These are phyloP conservation scores for Flammula alnicola DNA, from an alignment of 1,284 basidiomycete species.

Conservation along the genomic window DNA sequence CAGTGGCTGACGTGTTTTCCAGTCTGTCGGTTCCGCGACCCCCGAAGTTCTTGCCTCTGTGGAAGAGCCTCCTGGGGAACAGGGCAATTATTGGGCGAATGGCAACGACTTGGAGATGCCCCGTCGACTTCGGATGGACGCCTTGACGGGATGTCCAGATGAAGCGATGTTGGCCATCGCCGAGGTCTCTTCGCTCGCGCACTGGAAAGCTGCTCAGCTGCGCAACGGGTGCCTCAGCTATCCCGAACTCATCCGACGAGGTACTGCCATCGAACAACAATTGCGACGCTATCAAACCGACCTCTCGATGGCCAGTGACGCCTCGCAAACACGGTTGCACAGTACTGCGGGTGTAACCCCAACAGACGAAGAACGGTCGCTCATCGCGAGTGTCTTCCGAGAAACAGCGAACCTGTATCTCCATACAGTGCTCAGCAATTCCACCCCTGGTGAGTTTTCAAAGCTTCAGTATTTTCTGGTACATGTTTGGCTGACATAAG, in stretches of 20 bases:
- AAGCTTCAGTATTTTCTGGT: conserved; percentile 11
- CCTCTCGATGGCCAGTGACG: conserved; percentile 15
- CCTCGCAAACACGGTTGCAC: conserved; percentile 20
- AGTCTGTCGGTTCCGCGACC: conserved; percentile 62
- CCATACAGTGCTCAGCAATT: conserved; percentile 70
- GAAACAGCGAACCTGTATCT: conserved; percentile 73
- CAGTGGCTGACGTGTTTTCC: conserved; percentile 81
- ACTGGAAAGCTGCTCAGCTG: conserved; percentile 72
- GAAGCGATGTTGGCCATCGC: conserved; percentile 75
- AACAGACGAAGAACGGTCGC: conserved; percentile 47
- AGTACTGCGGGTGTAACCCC: conserved; percentile 33
- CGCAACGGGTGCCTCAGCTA: conserved; percentile 67
- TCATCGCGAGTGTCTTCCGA: conserved; percentile 64
- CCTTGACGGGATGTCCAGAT: conserved; percentile 75
- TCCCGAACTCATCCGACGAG: conserved; percentile 70
- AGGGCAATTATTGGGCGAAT: conserved; percentile 35
- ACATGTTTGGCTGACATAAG: conserved; percentile 16
- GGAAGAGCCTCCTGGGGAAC: conserved; percentile 59
- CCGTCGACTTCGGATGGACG: conserved; percentile 58
- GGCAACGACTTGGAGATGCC: conserved; percentile 31
- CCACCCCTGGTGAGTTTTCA: conserved; percentile 60
- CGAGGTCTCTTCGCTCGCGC: conserved; percentile 72
- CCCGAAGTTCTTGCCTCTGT: conserved; percentile 69
- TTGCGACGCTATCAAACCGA: conserved; percentile 48
- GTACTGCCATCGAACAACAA: conserved; percentile 66